Percentiles rank a stretch among this genome's conserved stretches.
phyloP scores from a whole-genome alignment of 805 yeast genomes.

The Candida pini region DNA sequence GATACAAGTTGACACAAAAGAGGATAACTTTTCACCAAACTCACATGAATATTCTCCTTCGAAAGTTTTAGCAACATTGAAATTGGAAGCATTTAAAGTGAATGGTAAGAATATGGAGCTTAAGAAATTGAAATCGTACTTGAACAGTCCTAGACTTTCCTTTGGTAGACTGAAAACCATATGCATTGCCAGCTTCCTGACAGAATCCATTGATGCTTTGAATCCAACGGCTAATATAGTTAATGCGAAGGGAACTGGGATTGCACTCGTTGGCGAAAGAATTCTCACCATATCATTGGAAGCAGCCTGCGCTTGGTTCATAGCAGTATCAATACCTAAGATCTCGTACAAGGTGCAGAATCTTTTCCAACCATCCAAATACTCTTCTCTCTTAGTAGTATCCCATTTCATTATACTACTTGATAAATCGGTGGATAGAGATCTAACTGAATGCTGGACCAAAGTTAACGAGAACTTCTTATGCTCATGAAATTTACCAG shows the following conservation, averaged over 20 bases:
- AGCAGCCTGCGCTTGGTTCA: conserved; percentile 83
- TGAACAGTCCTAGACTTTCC: conserved; percentile 41
- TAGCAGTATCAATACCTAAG: conserved; percentile 75
- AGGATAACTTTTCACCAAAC: conserved; percentile 48
- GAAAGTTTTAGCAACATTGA: conserved; percentile 33
- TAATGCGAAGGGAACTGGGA: conserved; percentile 69
- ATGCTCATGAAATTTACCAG: conserved; percentile 54
- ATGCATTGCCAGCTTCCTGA: conserved; percentile 55
- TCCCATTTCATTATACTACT: conserved; percentile 42
- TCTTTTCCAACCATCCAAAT: conserved; percentile 59
- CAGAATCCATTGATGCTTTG: conserved; percentile 70
- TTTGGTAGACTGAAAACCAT: conserved; percentile 49
- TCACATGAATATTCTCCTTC: conserved; percentile 39
- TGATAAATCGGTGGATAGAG: conserved; percentile 31
- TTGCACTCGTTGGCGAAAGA: conserved; percentile 41
- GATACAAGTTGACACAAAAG: conserved; percentile 39
- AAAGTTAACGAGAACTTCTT: conserved; percentile 66
- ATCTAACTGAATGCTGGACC: conserved; percentile 53
- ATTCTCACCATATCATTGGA: conserved; percentile 52
- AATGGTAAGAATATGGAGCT: conserved; percentile 47
- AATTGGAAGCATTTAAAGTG: conserved; percentile 59
- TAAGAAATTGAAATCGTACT: conserved; percentile 36
- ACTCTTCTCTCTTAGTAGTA: conserved; percentile 18
- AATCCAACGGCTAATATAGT: conserved; percentile 72
- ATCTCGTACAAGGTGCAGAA: conserved; percentile 74